Percentiles rank a stretch among this genome's conserved stretches.
Conservation (phyloP, 2,329 filamentous ascomycete genomes). For the Cylindrodendrum hubeiense region DNA sequence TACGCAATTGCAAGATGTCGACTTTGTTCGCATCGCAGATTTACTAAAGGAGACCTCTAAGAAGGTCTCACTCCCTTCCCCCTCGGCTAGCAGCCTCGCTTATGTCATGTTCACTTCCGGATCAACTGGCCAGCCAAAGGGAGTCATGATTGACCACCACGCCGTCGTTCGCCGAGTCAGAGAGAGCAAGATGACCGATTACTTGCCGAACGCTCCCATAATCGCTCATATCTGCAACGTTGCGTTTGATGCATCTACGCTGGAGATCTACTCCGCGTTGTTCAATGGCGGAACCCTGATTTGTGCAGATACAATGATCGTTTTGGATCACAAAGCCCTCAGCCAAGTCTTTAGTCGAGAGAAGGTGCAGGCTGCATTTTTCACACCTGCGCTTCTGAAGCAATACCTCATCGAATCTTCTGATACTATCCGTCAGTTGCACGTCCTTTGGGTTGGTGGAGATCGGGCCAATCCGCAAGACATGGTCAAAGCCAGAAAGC, state of each 20-base stretch:
- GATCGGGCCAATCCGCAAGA: constrained; percentile 32
- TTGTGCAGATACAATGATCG: constrained; percentile 24
- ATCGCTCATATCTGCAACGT: constrained; percentile 22
- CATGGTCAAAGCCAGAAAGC: not conserved
- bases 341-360: constrained; percentile 23
- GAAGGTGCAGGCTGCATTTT: constrained; percentile 15
- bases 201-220: not conserved
- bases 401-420: constrained; percentile 31
- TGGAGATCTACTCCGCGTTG: constrained; percentile 25
- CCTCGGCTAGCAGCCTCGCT: constrained; percentile 25
- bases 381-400: constrained; percentile 36
- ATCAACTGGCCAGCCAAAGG: constrained; percentile 40
- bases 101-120: constrained; percentile 43
- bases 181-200: not conserved
- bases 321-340: constrained; percentile 17
- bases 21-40: constrained; percentile 25
- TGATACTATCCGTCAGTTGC: not conserved
- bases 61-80: not conserved
- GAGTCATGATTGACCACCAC: constrained; percentile 33
- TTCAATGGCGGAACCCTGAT: constrained; percentile 28
- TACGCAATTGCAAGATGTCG: constrained; percentile 2
- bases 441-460: constrained; percentile 30
- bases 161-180: constrained; percentile 7
- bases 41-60: not conserved
- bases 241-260: constrained; percentile 25